A percentile compares a stretch with the other conserved stretches of the same genome.
Evolutionary conservation across 164 flowering plant species (phyloP).

Genomic region (Annona cherimola): DNA sequence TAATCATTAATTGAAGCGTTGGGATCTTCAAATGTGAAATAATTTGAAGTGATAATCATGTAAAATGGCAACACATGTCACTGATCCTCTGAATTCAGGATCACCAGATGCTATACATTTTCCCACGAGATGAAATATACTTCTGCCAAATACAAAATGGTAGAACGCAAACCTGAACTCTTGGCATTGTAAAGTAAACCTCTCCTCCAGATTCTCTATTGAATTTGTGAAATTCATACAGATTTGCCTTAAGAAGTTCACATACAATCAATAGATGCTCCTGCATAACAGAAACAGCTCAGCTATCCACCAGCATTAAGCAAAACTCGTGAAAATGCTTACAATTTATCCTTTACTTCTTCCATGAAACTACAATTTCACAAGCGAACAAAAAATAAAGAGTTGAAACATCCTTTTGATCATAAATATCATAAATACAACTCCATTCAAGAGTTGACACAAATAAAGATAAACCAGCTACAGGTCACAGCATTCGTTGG

Average conservation of each 20-base stretch:
- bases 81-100: too few species aligned
- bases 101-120: too few species aligned
- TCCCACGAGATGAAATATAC: not conserved
- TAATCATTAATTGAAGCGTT: too few species aligned
- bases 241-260: conserved; percentile 96
- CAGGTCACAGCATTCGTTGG: not conserved
- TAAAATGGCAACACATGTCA: too few species aligned
- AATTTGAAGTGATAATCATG: too few species aligned
- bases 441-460: not conserved
- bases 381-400: not conserved
- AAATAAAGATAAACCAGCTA: too few species aligned
- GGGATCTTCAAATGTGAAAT: too few species aligned
- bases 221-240: conserved; percentile 96
- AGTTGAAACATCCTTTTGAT: not conserved
- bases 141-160: conserved; percentile 2
- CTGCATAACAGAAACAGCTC: conserved; percentile 34
- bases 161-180: conserved; percentile 70
- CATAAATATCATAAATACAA: not conserved
- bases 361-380: not conserved
- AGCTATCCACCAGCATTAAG: conserved; percentile 4
- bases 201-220: conserved; percentile 99
- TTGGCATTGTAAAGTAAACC: conserved; percentile 99
- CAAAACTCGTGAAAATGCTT: not conserved
- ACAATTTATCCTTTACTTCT: not conserved
- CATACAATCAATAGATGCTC: conserved; percentile 96